Conservation (phyloP, 371 early-diverging fungal genomes). For the Mucor indicus region DNA sequence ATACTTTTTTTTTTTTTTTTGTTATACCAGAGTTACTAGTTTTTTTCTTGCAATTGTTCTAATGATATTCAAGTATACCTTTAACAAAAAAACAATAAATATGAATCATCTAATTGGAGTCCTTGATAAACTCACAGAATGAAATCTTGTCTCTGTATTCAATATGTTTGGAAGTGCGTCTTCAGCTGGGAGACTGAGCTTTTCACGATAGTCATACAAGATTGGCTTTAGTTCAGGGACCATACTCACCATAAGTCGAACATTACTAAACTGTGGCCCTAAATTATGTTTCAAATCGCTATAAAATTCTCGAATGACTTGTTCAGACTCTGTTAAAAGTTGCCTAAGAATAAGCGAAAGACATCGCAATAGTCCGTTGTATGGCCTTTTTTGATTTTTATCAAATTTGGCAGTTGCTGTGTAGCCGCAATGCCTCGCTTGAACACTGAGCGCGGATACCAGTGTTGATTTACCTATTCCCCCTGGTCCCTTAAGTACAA, state of each 20-base stretch:
- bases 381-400: slow-evolving; percentile 39
- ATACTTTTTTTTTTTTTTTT: background rate
- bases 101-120: background rate
- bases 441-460: slow-evolving; percentile 25
- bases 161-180: slow-evolving; percentile 27
- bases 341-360: slow-evolving; percentile 40
- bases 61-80: slow-evolving; percentile 42
- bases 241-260: slow-evolving; percentile 35
- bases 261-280: slow-evolving; percentile 41
- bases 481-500: slow-evolving; percentile 38
- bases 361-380: slow-evolving; percentile 38
- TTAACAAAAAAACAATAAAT: background rate
- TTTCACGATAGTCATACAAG: slow-evolving; percentile 23
- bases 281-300: slow-evolving; percentile 31
- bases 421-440: slow-evolving; percentile 41
- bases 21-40: slow-evolving; percentile 37
- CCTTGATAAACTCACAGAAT: slow-evolving; percentile 35
- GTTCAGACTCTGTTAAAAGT: slow-evolving; percentile 40
- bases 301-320: slow-evolving; percentile 37
- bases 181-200: slow-evolving; percentile 13
- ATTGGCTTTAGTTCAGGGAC: slow-evolving; percentile 46
- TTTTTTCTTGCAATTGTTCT: slow-evolving; percentile 36
- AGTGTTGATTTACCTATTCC: slow-evolving; percentile 45
- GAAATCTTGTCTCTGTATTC: slow-evolving; percentile 36
- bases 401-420: slow-evolving; percentile 45